These are phyloP conservation scores for Schoenoplectus tabernaemontani DNA, from an alignment of 202 grass and related monocot genomes.

Conservation along the genomic window DNA sequence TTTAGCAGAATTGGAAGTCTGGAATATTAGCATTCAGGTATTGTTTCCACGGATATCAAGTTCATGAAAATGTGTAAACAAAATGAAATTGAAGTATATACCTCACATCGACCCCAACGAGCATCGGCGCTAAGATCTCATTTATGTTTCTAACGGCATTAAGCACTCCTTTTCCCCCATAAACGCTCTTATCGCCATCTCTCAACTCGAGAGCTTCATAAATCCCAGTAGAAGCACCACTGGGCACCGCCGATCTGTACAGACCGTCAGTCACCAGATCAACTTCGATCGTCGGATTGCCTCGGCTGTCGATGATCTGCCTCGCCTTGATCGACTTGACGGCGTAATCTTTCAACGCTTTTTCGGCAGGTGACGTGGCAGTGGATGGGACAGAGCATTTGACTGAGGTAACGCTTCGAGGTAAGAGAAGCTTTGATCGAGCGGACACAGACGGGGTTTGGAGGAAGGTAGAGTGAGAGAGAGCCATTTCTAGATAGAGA, in stretches of 20 bases:
- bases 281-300: slow-evolving; percentile 94
- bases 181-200: slow-evolving; percentile 75
- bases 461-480: slow-evolving; percentile 26
- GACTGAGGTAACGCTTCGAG: background rate
- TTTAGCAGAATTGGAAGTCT: background rate
- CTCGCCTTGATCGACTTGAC: slow-evolving; percentile 70
- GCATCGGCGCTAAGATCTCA: slow-evolving; percentile 71
- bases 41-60: background rate
- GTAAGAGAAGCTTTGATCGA: background rate
- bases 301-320: slow-evolving; percentile 94
- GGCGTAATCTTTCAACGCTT: slow-evolving; percentile 22
- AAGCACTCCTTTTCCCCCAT: slow-evolving; percentile 89
- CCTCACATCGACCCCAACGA: slow-evolving; percentile 82
- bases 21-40: background rate
- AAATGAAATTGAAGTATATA: slow-evolving; percentile 24
- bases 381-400: slow-evolving; percentile 21
- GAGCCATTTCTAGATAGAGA: slow-evolving; percentile 37
- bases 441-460: background rate
- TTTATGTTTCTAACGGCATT: slow-evolving; percentile 81
- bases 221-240: slow-evolving; percentile 90
- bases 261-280: slow-evolving; percentile 69
- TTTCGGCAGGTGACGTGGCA: slow-evolving; percentile 4
- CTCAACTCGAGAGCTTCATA: slow-evolving; percentile 91
- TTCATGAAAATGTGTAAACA: background rate
- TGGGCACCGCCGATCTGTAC: slow-evolving; percentile 83